Conservation (phyloP, 345 rosid species). For the Carallia pectinifolia region DNA sequence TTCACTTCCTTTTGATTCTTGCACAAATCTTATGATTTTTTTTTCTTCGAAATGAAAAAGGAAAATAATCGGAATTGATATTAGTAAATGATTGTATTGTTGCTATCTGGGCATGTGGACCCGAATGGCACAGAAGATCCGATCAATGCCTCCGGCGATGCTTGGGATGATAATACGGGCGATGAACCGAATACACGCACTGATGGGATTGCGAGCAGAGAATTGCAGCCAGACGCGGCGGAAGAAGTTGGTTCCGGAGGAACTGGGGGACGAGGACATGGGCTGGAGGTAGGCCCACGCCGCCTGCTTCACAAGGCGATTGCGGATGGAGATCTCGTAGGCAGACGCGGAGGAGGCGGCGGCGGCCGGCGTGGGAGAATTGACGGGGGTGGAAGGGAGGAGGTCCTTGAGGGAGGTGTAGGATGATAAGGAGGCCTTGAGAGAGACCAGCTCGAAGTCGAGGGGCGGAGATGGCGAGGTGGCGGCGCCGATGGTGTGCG, state of each 20-base stretch:
- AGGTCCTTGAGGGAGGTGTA: constrained; percentile 84
- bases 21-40: not conserved
- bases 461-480: constrained; percentile 5
- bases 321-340: constrained; percentile 69
- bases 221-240: constrained; percentile 53
- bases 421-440: constrained; percentile 28
- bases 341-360: constrained; percentile 28
- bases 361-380: constrained; percentile 41
- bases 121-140: constrained; percentile 36
- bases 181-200: constrained; percentile 47
- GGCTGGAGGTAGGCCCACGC: constrained; percentile 96
- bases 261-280: constrained; percentile 50
- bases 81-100: too few species aligned
- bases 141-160: constrained; percentile 34
- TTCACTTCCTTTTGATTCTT: not conserved
- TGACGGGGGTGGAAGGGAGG: constrained; percentile 49
- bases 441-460: constrained; percentile 32
- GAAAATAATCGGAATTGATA: not conserved
- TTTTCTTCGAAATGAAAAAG: not conserved
- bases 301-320: constrained; percentile 81
- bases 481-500: constrained; percentile 15
- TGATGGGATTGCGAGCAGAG: constrained; percentile 29
- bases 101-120: not conserved
- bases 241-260: constrained; percentile 40
- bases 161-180: constrained; percentile 19